Percentiles rank a stretch among this genome's conserved stretches.
Evolutionary conservation across 495 filamentous ascomycete species (phyloP).

Genomic region (Penicillium egyptiacum): DNA sequence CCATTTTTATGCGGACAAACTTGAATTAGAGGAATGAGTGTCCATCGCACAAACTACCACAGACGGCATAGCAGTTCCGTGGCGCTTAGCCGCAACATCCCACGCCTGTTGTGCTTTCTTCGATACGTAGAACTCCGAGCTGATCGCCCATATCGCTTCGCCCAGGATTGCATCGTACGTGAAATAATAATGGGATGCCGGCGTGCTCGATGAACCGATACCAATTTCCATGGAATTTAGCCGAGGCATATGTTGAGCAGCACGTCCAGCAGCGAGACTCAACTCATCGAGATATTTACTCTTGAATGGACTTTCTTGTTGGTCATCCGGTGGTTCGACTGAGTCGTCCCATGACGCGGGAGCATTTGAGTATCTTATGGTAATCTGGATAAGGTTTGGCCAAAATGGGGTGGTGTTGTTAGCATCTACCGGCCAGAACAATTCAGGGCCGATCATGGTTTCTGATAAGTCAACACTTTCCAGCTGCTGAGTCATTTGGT

Average conservation of each 20-base stretch:
- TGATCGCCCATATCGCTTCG: background rate
- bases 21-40: background rate
- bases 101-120: background rate
- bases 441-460: background rate
- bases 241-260: conserved; percentile 1
- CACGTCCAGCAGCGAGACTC: background rate
- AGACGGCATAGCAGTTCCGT: background rate
- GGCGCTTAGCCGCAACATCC: background rate
- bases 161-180: background rate
- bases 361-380: background rate
- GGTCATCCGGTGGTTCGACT: background rate
- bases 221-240: background rate
- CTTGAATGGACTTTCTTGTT: background rate
- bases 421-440: conserved; percentile 1
- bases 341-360: background rate
- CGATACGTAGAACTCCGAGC: background rate
- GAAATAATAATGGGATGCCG: background rate
- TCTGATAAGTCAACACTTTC: background rate
- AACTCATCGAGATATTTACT: background rate
- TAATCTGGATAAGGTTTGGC: background rate
- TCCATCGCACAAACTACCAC: background rate
- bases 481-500: background rate
- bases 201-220: accelerated
- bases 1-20: background rate
- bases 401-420: background rate